Base-by-base conservation (phyloP, 2,329 filamentous ascomycete species). In the Phaeosphaeriaceae sp. region DNA sequence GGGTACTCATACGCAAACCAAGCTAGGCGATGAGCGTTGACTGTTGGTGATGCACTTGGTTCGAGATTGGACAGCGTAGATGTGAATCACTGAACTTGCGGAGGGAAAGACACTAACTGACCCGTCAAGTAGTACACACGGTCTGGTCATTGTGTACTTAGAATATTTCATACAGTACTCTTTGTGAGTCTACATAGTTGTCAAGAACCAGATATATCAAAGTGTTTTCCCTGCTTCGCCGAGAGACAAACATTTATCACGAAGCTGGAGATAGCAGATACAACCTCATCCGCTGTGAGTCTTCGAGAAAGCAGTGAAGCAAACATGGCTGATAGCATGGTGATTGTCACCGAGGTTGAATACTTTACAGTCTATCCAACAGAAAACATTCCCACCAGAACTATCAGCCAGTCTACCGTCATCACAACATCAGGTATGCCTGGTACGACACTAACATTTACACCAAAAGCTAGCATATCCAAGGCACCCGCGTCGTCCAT, bases 351-450 rank as follows among this genome's bases (percentile, higher is more conserved):
- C n/a, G 22, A 40, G 36, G 36, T 33, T 17, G 22, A 33, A 19
- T 53, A 44, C 46, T 25, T 50, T 31, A 50, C 48, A 20, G 24
- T 44, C 15, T 53, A 47, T n/a, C 20, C 51, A 33, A 19, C 42
- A 36, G 3, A 17, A 20, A 20, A 13, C 5, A 15, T 13, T 2
- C 17, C 27, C 2, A 27, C 24, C 15, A n/a, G 41, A 44, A 42
- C 41, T n/a, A 17, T n/a, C 4, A 40, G 36, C 36, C 36, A 50
- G n/a, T 6, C 19, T 15, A 15, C 4, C 15, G 11, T 27, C 20
- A n/a, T n/a, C 7, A 19, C 27, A 11, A 50, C 27, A 3, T 21
- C 21, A 5, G 21, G 21, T 15, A 21, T 46, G 15, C 11, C 44
- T 20, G 3, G 9, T 15, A 22, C 44, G 7, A 46, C 44, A 9